Evolutionary conservation across 208 protist genomes (phyloP).

Genomic region (Novymonas esmeraldas): DNA sequence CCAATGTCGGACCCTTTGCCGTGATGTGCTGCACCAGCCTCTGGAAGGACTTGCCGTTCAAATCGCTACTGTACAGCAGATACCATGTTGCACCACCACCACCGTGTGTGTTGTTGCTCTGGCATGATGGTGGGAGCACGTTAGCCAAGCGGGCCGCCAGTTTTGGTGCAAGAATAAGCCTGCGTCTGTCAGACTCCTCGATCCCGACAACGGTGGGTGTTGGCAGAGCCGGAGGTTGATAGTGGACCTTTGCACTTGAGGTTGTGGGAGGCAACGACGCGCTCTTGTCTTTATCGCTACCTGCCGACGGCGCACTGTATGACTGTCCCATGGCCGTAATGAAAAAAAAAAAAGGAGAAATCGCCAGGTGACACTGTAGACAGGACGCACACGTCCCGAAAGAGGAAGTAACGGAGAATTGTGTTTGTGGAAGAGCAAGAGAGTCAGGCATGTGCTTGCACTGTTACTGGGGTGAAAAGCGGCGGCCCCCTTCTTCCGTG

Average conservation of each 20-base stretch:
- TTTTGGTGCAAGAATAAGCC: conserved; percentile 18
- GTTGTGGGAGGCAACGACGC: not conserved
- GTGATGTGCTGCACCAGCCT: conserved; percentile 46
- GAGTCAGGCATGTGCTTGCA: too few relatives aligned
- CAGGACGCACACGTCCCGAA: too few relatives aligned
- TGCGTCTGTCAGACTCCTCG: not conserved
- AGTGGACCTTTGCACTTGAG: not conserved
- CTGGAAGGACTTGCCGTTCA: conserved; percentile 74
- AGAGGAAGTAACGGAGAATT: too few relatives aligned
- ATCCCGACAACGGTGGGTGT: conserved; percentile 13
- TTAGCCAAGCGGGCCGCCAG: conserved; percentile 29
- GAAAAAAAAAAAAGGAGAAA: conserved; percentile 1
- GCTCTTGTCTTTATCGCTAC: conserved; percentile 1
- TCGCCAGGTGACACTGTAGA: too few relatives aligned
- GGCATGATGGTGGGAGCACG: conserved; percentile 37
- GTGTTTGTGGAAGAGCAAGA: too few relatives aligned
- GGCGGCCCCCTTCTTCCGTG: too few relatives aligned
- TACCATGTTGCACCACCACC: conserved; percentile 42
- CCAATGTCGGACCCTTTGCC: conserved; percentile 47
- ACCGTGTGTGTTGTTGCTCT: conserved; percentile 11
- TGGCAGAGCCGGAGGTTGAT: not conserved
- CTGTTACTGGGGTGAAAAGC: too few relatives aligned
- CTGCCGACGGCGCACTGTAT: not conserved
- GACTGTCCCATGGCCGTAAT: not conserved
- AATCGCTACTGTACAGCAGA: conserved; percentile 59